Base-by-base conservation (phyloP, 108 stramenopile genomes). In the Conticribra guillardii region DNA sequence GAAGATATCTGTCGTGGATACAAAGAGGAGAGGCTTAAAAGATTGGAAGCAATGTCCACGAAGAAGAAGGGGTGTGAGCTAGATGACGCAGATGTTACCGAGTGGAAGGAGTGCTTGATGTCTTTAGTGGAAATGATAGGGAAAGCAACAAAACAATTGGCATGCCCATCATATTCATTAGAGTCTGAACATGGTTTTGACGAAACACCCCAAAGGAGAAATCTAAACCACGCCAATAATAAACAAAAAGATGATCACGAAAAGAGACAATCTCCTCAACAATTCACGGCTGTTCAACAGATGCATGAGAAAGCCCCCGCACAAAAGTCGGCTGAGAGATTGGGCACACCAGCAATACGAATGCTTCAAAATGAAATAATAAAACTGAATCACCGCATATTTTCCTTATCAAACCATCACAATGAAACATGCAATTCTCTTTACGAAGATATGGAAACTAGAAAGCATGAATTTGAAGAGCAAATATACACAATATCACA, bases 1-100 rank as follows among this genome's bases (percentile, higher is more conserved):
- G 75, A 68, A 18, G 75, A 76, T 23, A 76, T 76, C 9, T 27
- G 44, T n/a, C 45, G 59, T 0, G 67, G 48, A 1, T 63, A 23
- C 0, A 30, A 19, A 23, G 46, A 1, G 32, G n/a, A 50, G 26
- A 24, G 32, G 3, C 3, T 47, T 27, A 29, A n/a, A n/a, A n/a
- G n/a, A n/a, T n/a, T n/a, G n/a, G n/a, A n/a, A n/a, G n/a, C n/a
- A n/a, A n/a, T n/a, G n/a, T n/a, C n/a, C n/a, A n/a, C n/a, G n/a
- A n/a, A n/a, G n/a, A n/a, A n/a, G n/a, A n/a, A n/a, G n/a, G n/a
- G n/a, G n/a, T n/a, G n/a, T n/a, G n/a, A n/a, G n/a, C n/a, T n/a
- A n/a, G n/a, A n/a, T n/a, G n/a, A n/a, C n/a, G n/a, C n/a, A n/a
- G n/a, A n/a, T n/a, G n/a, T n/a, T 41, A 11, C 37, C 37, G 37